Conservation (phyloP, 495 filamentous ascomycete genomes). For the Durotheca rogersii region DNA sequence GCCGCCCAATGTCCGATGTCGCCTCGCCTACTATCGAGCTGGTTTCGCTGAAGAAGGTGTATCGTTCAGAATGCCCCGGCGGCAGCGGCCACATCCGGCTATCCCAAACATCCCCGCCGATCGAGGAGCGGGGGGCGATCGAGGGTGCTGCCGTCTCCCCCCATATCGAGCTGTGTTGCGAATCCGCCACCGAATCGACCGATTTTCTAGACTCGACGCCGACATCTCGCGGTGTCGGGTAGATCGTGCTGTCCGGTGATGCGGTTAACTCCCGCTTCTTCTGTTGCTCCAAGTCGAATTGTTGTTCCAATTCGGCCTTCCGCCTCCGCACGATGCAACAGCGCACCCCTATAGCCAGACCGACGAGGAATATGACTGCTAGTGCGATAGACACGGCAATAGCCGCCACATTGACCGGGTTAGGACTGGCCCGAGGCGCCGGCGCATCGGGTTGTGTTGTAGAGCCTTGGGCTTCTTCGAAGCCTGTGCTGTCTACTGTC, state of each 20-base stretch:
- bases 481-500: not conserved
- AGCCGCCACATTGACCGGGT: conserved; percentile 4
- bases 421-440: not conserved
- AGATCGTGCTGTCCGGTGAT: not conserved
- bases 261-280: conserved; percentile 1
- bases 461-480: not conserved
- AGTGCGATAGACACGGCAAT: conserved; percentile 9
- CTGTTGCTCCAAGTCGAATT: conserved; percentile 3
- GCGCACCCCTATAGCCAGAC: conserved; percentile 3
- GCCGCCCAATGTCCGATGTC: not conserved
- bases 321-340: conserved; percentile 11
- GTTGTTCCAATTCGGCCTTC: too few relatives aligned
- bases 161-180: conserved; percentile 21
- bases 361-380: not conserved
- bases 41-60: conserved; percentile 28
- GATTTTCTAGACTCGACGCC: not conserved
- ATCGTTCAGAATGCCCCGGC: conserved; percentile 25
- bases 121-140: conserved; percentile 1
- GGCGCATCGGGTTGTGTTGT: not conserved
- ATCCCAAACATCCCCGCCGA: conserved; percentile 17
- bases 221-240: conserved; percentile 1
- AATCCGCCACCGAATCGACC: conserved; percentile 10
- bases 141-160: conserved; percentile 4
- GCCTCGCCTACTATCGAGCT: conserved; percentile 17
- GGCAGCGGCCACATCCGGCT: conserved; percentile 25